These are phyloP conservation scores for Pyricularia sp. DNA, from an alignment of 2,329 filamentous ascomycete species.

Conservation along the genomic window DNA sequence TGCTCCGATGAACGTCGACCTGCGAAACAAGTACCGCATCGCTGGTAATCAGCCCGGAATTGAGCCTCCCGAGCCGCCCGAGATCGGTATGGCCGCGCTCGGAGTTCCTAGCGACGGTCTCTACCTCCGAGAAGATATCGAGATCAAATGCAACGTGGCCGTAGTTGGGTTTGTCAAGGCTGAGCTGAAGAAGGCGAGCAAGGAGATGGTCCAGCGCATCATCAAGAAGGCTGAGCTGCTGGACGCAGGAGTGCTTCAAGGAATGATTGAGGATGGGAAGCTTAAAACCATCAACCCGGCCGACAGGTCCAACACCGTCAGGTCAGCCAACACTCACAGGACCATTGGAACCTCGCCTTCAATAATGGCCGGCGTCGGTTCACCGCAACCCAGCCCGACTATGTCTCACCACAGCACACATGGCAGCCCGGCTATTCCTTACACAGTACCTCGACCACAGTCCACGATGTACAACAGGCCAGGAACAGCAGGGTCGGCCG, in stretches of 20 bases:
- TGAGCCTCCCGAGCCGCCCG: constrained; percentile 50
- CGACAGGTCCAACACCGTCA: constrained; percentile 30
- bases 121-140: constrained; percentile 61
- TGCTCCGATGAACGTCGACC: constrained; percentile 55
- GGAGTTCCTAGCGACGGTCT: constrained; percentile 55
- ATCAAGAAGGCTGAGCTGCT: constrained; percentile 64
- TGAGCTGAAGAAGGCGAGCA: constrained; percentile 56
- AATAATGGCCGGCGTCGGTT: constrained; percentile 12
- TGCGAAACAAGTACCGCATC: constrained; percentile 60
- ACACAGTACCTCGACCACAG: constrained; percentile 29
- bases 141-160: constrained; percentile 60
- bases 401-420: constrained; percentile 12
- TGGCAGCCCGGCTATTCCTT: constrained; percentile 21
- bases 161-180: constrained; percentile 57
- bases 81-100: constrained; percentile 49
- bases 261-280: constrained; percentile 57
- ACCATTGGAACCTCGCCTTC: constrained; percentile 4
- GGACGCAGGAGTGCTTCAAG: constrained; percentile 54
- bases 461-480: constrained; percentile 22
- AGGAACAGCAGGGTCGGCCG: constrained; percentile 20
- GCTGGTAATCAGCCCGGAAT: constrained; percentile 58
- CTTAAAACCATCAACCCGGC: constrained; percentile 50
- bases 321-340: constrained; percentile 10
- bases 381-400: constrained; percentile 18
- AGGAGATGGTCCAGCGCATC: constrained; percentile 58